Evolutionary conservation across 306 rosid genomes (phyloP).

Genomic region (Vigna nakashimae): DNA sequence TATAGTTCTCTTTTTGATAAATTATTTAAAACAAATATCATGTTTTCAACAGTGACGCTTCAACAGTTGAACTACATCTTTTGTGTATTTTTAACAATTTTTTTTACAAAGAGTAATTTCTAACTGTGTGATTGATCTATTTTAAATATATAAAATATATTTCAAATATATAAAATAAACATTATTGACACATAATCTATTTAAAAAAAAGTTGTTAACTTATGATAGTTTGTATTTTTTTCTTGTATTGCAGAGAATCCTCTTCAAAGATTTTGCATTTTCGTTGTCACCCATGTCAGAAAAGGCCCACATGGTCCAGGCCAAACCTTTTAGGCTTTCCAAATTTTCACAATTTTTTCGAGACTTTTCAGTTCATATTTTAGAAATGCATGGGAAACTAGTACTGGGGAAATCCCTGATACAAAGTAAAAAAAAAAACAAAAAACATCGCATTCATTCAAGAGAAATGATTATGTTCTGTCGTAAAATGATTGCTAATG

Average conservation of each 20-base stretch:
- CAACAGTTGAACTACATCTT: background rate
- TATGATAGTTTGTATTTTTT: too few relatives aligned
- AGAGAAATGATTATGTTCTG: background rate
- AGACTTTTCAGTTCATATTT: too few relatives aligned
- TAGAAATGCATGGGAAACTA: background rate
- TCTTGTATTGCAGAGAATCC: background rate
- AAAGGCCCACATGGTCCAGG: slow-evolving; percentile 14
- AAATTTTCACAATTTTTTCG: too few relatives aligned
- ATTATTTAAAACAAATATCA: background rate
- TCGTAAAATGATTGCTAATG: background rate
- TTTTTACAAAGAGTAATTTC: too few relatives aligned
- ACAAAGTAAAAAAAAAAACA: background rate
- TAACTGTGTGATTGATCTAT: too few relatives aligned
- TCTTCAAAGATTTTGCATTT: background rate
- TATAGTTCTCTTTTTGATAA: background rate
- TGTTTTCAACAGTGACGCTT: background rate
- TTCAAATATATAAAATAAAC: too few relatives aligned
- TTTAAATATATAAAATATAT: too few relatives aligned
- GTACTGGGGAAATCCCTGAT: background rate
- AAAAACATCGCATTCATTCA: background rate
- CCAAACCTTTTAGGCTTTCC: background rate
- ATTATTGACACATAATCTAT: too few relatives aligned
- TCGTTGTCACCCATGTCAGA: background rate
- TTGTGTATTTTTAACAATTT: too few relatives aligned
- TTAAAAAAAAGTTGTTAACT: too few relatives aligned